Evolutionary conservation across 2,329 filamentous ascomycete genomes (phyloP).

Genomic region (Neurospora sp.): DNA sequence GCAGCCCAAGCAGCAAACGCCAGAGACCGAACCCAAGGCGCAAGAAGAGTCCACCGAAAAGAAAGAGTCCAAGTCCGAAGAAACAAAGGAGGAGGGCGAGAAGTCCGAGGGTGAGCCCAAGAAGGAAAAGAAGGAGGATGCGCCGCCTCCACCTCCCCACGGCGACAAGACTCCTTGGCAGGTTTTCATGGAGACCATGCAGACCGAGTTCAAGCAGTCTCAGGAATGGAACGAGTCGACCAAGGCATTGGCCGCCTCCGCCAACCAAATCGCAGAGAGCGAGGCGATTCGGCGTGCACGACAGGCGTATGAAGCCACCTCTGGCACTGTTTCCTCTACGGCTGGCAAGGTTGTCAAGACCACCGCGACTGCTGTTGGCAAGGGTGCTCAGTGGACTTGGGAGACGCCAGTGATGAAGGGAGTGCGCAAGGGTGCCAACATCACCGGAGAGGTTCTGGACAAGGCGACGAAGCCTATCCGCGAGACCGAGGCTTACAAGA

Average conservation of each 20-base stretch:
- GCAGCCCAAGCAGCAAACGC: constrained; percentile 16
- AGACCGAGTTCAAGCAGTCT: constrained; percentile 86
- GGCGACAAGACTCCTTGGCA: constrained; percentile 98
- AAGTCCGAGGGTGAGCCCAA: constrained; percentile 38
- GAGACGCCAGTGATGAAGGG: constrained; percentile 90
- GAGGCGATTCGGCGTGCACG: constrained; percentile 79
- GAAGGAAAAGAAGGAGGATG: constrained; percentile 54
- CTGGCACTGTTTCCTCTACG: constrained; percentile 69
- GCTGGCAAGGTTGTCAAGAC: constrained; percentile 73
- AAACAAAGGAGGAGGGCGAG: constrained; percentile 30
- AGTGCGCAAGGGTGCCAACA: constrained; percentile 73
- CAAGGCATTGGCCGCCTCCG: constrained; percentile 81
- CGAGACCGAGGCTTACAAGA: constrained; percentile 89
- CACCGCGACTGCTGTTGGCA: constrained; percentile 78
- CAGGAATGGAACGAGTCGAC: constrained; percentile 99
- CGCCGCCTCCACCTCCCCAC: constrained; percentile 84
- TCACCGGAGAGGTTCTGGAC: constrained; percentile 78
- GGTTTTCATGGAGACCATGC: constrained; percentile 95
- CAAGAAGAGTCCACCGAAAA: constrained; percentile 18
- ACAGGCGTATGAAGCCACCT: constrained; percentile 78
- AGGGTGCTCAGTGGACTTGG: constrained; percentile 94
- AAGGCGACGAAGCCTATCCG: constrained; percentile 91
- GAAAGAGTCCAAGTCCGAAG: constrained; percentile 24
- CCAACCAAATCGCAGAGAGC: constrained; percentile 87
- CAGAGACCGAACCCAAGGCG: constrained; percentile 23